Conservation (phyloP, 2,329 filamentous ascomycete genomes). For the Fusarium abutilonis region DNA sequence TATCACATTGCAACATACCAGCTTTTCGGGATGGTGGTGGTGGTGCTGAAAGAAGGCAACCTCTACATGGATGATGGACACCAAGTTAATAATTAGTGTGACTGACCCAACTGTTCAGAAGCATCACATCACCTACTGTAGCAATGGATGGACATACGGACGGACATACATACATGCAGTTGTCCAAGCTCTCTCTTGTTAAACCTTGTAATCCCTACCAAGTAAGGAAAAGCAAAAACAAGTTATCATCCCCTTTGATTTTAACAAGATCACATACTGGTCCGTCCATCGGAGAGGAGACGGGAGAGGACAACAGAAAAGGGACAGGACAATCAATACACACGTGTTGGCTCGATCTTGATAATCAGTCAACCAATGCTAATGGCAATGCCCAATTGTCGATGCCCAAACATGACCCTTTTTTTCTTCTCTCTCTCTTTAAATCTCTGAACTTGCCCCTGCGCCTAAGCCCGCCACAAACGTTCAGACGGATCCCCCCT, state of each 20-base stretch:
- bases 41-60: neutral
- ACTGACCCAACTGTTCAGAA: neutral
- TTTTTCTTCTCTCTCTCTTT: neutral
- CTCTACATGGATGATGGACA: neutral
- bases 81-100: neutral
- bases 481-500: neutral
- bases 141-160: neutral
- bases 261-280: slow-evolving; percentile 28
- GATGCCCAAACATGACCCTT: neutral
- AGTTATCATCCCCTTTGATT: slow-evolving; percentile 5
- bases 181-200: neutral
- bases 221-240: slow-evolving; percentile 11
- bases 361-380: neutral
- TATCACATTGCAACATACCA: slow-evolving; percentile 28
- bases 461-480: neutral
- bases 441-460: neutral
- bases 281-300: slow-evolving; percentile 29
- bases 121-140: no score
- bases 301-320: neutral
- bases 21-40: slow-evolving; percentile 17
- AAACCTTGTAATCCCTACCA: neutral
- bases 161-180: no score
- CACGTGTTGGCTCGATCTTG: no score
- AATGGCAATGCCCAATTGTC: neutral
- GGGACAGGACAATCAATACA: neutral